These are phyloP conservation scores for Fusarium camptoceras DNA, from an alignment of 2,329 filamentous ascomycete species.

Conservation along the genomic window DNA sequence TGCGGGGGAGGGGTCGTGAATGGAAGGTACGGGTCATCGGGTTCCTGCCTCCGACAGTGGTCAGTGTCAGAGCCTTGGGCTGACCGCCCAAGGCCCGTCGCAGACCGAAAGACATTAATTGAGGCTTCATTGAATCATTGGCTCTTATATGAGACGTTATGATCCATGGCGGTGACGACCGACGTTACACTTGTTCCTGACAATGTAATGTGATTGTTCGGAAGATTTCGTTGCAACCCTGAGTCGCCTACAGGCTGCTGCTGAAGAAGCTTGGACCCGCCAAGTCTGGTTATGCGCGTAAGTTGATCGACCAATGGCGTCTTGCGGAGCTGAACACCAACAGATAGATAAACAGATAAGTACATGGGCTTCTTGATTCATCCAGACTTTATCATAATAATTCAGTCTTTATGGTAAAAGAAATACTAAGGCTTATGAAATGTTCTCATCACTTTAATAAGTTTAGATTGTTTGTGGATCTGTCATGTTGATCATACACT, in stretches of 20 bases:
- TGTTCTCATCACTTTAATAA: not conserved
- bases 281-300: not conserved
- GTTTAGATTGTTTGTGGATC: not conserved
- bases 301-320: not conserved
- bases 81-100: constrained; percentile 13
- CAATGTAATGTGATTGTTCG: constrained; percentile 3
- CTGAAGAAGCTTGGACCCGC: constrained; percentile 1
- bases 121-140: constrained; percentile 22
- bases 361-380: not conserved
- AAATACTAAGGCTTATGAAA: not conserved
- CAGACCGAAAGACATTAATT: constrained; percentile 2
- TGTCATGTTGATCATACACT: not conserved
- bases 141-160: not conserved
- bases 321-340: not conserved
- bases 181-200: constrained; percentile 13
- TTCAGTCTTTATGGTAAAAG: not conserved
- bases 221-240: constrained; percentile 2
- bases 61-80: not conserved
- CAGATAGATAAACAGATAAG: not conserved
- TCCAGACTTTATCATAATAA: not conserved
- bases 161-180: constrained; percentile 11
- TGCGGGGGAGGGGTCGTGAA: constrained; percentile 45
- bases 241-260: no score
- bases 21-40: constrained; percentile 41
- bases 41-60: constrained; percentile 21